Evolutionary conservation across 768 basidiomycete genomes (phyloP).

Genomic region (Sporobolomyces phaffii): DNA sequence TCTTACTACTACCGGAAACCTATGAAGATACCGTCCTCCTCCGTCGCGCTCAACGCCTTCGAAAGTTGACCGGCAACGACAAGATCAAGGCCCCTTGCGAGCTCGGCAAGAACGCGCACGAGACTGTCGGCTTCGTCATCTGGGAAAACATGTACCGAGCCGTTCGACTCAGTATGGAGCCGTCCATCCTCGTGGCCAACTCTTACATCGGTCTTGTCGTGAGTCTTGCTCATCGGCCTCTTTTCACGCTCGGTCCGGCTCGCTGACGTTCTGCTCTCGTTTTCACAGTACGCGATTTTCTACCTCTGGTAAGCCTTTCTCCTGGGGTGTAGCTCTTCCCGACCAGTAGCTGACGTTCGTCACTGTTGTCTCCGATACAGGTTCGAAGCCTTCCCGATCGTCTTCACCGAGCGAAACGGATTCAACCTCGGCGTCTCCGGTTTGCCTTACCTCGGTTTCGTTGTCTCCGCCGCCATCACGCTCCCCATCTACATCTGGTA

Average conservation of each 20-base stretch:
- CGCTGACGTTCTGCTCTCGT: too few relatives aligned
- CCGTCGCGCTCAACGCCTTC: constrained; percentile 47
- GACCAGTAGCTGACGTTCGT: neutral
- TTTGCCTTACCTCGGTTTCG: constrained; percentile 42
- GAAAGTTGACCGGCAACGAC: constrained; percentile 47
- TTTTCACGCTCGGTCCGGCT: too few relatives aligned
- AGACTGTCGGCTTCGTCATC: neutral
- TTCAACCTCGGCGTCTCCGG: constrained; percentile 38
- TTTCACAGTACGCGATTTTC: constrained; percentile 17
- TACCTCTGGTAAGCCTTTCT: constrained; percentile 12
- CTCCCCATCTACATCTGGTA: constrained; percentile 33
- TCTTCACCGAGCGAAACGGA: constrained; percentile 42
- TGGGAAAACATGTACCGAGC: constrained; percentile 41
- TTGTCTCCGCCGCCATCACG: constrained; percentile 39
- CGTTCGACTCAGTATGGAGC: constrained; percentile 43
- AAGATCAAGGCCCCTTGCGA: constrained; percentile 43
- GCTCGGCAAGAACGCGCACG: constrained; percentile 35
- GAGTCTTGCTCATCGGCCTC: too few relatives aligned
- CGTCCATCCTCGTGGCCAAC: constrained; percentile 44
- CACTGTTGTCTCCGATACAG: neutral
- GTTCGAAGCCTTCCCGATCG: constrained; percentile 46
- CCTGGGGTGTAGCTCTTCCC: too few relatives aligned
- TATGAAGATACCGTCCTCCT: constrained; percentile 46
- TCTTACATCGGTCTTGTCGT: constrained; percentile 42
- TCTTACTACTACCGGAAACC: constrained; percentile 47